These are phyloP conservation scores for Nakaseomyces delphensis DNA, from an alignment of 1,139 yeast species.

Conservation along the genomic window DNA sequence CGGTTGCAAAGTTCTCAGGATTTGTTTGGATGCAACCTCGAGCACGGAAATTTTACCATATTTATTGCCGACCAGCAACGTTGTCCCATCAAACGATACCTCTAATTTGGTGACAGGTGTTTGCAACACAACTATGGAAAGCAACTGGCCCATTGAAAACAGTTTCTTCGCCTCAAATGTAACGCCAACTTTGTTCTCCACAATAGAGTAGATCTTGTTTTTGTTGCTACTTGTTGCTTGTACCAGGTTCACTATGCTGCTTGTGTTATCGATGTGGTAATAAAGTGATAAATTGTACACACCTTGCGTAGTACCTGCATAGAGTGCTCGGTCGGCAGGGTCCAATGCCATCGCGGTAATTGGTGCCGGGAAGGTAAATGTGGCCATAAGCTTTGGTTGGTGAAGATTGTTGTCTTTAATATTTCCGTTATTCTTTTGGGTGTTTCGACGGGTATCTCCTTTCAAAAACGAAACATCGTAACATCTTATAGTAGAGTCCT, in stretches of 20 bases:
- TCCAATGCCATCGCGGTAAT: conserved; percentile 60
- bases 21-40: conserved; percentile 73
- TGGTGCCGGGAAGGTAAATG: conserved; percentile 57
- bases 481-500: conserved; percentile 66
- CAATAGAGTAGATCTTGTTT: conserved; percentile 23
- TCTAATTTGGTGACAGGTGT: conserved; percentile 44
- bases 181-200: conserved; percentile 12
- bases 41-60: conserved; percentile 59
- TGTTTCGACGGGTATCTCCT: conserved; percentile 11
- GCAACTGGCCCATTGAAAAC: conserved; percentile 25
- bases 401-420: conserved; percentile 24
- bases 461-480: conserved; percentile 39
- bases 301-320: conserved; percentile 64
- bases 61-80: conserved; percentile 64
- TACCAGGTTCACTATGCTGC: conserved; percentile 18
- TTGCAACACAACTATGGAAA: conserved; percentile 17
- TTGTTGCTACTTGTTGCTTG: conserved; percentile 16
- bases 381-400: conserved; percentile 42
- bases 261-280: conserved; percentile 13
- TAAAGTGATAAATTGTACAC: conserved; percentile 22
- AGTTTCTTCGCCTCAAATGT: conserved; percentile 15
- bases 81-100: conserved; percentile 69
- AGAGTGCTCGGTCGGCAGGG: conserved; percentile 70
- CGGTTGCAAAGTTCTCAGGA: conserved; percentile 54
- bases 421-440: conserved; percentile 8